Evolutionary conservation across 2,329 filamentous ascomycete genomes (phyloP), one percentile per base, ranked within the genome.

Genomic region (Biscogniauxia marginata): DNA sequence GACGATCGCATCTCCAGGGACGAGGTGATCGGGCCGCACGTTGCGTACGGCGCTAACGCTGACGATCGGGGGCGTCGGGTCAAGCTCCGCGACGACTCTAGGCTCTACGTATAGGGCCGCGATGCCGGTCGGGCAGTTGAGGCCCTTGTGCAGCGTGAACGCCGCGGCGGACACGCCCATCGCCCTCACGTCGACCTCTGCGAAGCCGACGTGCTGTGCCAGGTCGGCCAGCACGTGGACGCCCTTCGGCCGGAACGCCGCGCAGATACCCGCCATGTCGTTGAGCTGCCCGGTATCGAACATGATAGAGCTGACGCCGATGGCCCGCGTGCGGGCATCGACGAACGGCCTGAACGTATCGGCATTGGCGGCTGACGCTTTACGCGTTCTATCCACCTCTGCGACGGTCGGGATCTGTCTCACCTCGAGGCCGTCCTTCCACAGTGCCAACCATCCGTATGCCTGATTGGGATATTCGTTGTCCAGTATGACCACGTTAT

Each of bases 121-220:
- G 9, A 73, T 51, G 0, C 71, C 71, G 0, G 63, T 66, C 0
- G 71, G 71, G 24, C 65, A 70, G 52, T 64, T 65, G 16, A 73
- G 64, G 0, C 67, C 71, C 63, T 73, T 73, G 61, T 72, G 70
- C 11, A 70, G 50, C 3, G 64, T 65, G 44, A 72, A 73, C 0
- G 70, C 69, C 1, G 63, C 70, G 1, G 69, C 71, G 2, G 71
- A 72, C 0, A 70, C 58, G 4, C 64, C 65, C 3, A 65, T 25
- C 0, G 56, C 55, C 22, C 56, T 49, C 4, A 71, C 61, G 44
- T 73, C 67, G 18, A 74, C 55, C 2, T 51, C 50, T 0, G 64
- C 56, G 19, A 75, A 70, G 1, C 73, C 74, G 11, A 70, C 68
- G 7, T 70, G 68, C 56, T 73, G 71, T 1, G 71, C 69, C 2